These are phyloP conservation scores for Vitis amurensis DNA, from an alignment of 164 flowering plant species.

Conservation along the genomic window DNA sequence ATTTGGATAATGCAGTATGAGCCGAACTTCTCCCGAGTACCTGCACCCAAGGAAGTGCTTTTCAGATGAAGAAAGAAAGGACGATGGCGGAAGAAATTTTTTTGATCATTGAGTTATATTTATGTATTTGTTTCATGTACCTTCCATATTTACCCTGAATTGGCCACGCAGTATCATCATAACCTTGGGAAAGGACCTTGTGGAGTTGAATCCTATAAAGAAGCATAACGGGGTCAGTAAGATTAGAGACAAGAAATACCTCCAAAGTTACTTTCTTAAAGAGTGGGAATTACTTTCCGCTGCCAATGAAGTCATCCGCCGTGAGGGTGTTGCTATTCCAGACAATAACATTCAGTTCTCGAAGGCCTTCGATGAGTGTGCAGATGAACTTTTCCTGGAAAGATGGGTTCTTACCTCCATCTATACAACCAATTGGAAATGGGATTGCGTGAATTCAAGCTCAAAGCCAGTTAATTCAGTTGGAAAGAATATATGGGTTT, in stretches of 20 bases:
- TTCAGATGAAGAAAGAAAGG: too few relatives aligned
- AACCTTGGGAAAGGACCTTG: constrained; percentile 1
- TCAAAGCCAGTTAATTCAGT: neutral
- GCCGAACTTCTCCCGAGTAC: too few relatives aligned
- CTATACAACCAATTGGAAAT: neutral
- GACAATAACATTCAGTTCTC: neutral
- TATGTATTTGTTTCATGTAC: neutral
- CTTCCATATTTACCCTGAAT: constrained; percentile 4
- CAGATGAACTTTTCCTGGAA: constrained; percentile 1
- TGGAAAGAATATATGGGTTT: neutral
- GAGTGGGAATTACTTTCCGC: neutral
- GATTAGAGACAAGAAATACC: neutral
- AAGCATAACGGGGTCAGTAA: neutral
- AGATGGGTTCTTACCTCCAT: neutral
- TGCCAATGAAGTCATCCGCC: constrained; percentile 7
- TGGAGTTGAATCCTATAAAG: constrained; percentile 2
- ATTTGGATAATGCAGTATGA: too few relatives aligned
- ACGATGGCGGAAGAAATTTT: too few relatives aligned
- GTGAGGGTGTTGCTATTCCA: constrained; percentile 2
- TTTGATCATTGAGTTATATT: too few relatives aligned
- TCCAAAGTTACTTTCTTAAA: too few relatives aligned
- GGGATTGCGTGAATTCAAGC: neutral
- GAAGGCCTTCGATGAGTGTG: constrained; percentile 3
- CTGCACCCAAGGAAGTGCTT: too few relatives aligned
- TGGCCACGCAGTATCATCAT: neutral